phyloP scores from a whole-genome alignment of 306 rosid species.

The Geum urbanum region DNA sequence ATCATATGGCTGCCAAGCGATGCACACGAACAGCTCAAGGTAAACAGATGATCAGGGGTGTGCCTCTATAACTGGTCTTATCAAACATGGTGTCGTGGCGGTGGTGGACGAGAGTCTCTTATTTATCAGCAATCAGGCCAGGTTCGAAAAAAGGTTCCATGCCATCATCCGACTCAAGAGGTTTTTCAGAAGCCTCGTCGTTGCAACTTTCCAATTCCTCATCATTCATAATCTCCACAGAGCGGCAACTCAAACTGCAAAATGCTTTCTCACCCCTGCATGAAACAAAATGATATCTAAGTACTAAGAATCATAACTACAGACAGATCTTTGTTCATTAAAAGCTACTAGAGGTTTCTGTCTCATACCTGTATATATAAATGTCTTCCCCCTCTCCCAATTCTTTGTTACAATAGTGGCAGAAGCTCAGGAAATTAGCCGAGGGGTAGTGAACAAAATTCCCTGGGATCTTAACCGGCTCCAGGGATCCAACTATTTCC shows the following conservation, averaged over 20 bases:
- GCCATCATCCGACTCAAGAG: constrained; percentile 33
- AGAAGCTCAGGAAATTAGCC: constrained; percentile 61
- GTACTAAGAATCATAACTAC: constrained; percentile 4
- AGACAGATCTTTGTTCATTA: background rate
- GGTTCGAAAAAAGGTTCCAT: constrained; percentile 42
- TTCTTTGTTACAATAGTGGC: constrained; percentile 66
- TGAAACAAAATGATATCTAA: constrained; percentile 14
- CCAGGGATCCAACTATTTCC: constrained; percentile 27
- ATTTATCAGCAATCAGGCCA: constrained; percentile 43
- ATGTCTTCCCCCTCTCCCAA: constrained; percentile 79
- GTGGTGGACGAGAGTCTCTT: constrained; percentile 22
- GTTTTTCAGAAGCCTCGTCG: constrained; percentile 25
- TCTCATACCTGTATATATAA: constrained; percentile 71
- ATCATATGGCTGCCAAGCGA: constrained; percentile 82
- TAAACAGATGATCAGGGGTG: constrained; percentile 66
- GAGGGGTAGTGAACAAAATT: constrained; percentile 42
- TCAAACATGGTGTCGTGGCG: constrained; percentile 27
- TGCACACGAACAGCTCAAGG: constrained; percentile 74
- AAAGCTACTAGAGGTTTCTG: constrained; percentile 7
- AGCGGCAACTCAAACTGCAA: constrained; percentile 79
- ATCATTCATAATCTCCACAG: constrained; percentile 60
- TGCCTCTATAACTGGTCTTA: constrained; percentile 11
- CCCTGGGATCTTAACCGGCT: background rate
- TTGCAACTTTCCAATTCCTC: constrained; percentile 57
- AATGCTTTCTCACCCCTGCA: constrained; percentile 88